Evolutionary conservation across 2,329 filamentous ascomycete species (phyloP).

Genomic region (Colletotrichum karsti): DNA sequence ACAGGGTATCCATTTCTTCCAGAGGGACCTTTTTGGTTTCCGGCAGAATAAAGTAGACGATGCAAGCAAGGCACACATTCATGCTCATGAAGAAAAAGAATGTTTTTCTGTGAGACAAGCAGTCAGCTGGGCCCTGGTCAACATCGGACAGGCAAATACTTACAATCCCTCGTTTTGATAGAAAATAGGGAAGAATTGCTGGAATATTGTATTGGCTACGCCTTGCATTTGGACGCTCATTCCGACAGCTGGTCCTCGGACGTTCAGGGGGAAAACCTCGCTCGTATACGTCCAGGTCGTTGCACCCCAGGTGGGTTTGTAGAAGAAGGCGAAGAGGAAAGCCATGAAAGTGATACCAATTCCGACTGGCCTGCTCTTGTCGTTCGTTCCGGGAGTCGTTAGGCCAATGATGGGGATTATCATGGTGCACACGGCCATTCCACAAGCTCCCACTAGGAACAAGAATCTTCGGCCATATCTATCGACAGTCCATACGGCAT

Average conservation of each 20-base stretch:
- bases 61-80: too few species aligned
- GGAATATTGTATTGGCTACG: conserved; percentile 72
- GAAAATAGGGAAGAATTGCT: conserved; percentile 77
- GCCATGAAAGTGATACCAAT: conserved; percentile 75
- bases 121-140: too few species aligned
- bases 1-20: too few species aligned
- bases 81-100: too few species aligned
- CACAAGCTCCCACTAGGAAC: conserved; percentile 72
- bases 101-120: too few species aligned
- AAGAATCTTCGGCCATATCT: conserved; percentile 76
- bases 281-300: conserved; percentile 78
- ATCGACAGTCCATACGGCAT: conserved; percentile 78
- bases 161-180: conserved; percentile 64
- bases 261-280: conserved; percentile 76
- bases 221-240: conserved; percentile 71
- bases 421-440: conserved; percentile 77
- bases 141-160: too few species aligned
- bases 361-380: conserved; percentile 67
- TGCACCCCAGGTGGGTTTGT: conserved; percentile 76
- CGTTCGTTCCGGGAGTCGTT: conserved; percentile 61
- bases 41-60: too few species aligned
- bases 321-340: conserved; percentile 71
- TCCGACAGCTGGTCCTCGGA: conserved; percentile 75
- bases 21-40: too few species aligned
- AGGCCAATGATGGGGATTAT: conserved; percentile 59